phyloP scores from a whole-genome alignment of 352 stramenopile genomes.

The Phytophthora sp. region DNA sequence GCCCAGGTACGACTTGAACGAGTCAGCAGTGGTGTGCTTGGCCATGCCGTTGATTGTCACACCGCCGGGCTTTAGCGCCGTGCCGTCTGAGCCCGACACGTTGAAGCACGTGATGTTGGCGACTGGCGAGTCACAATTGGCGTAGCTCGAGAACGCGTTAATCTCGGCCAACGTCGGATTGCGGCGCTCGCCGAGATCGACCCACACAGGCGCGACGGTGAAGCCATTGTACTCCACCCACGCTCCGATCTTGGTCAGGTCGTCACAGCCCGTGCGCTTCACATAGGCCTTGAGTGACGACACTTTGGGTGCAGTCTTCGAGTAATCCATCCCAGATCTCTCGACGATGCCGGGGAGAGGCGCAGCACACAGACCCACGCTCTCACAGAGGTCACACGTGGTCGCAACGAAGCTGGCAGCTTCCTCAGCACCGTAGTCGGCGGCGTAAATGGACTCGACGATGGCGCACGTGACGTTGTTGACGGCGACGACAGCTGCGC shows the following conservation, averaged over 20 bases:
- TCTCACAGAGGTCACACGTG: conserved; percentile 53
- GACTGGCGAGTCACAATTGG: conserved; percentile 43
- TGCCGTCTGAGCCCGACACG: conserved; percentile 57
- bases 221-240: conserved; percentile 70
- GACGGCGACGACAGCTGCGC: conserved; percentile 40
- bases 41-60: conserved; percentile 58
- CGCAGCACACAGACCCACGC: conserved; percentile 58
- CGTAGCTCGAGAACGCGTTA: conserved; percentile 62
- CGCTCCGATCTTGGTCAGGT: conserved; percentile 53
- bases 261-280: conserved; percentile 68
- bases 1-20: conserved; percentile 52
- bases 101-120: conserved; percentile 65
- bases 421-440: conserved; percentile 44
- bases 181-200: conserved; percentile 53
- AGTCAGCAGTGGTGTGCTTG: conserved; percentile 35
- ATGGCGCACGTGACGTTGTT: conserved; percentile 56
- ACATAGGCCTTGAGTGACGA: conserved; percentile 50
- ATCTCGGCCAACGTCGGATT: conserved; percentile 69
- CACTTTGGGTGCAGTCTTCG: conserved; percentile 36
- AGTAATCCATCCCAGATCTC: conserved; percentile 65
- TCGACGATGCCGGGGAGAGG: conserved; percentile 65
- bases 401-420: conserved; percentile 40
- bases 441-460: conserved; percentile 50
- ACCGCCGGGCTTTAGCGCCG: conserved; percentile 35
- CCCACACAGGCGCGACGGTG: conserved; percentile 50